A percentile compares a stretch with the other conserved stretches of the same genome.
Conservation (phyloP, 1,139 yeast species). For the Wickerhamomyces sp. region DNA sequence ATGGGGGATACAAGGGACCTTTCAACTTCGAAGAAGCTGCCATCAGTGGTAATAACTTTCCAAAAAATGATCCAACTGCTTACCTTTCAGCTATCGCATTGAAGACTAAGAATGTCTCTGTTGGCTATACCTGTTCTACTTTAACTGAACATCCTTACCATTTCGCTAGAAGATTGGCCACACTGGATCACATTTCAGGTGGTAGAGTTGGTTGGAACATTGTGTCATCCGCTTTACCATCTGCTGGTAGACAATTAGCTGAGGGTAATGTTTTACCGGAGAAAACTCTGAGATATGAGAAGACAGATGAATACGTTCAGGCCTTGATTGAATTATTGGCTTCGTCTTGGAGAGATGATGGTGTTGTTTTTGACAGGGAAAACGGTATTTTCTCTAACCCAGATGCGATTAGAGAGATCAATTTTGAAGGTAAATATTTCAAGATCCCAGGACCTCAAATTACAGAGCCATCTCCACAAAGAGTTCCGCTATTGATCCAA, state of each 20-base stretch:
- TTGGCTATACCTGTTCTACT: constrained; percentile 41
- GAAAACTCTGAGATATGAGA: constrained; percentile 37
- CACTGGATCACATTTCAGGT: constrained; percentile 37
- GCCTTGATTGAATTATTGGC: constrained; percentile 37
- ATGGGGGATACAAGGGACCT: constrained; percentile 40
- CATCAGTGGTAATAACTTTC: constrained; percentile 37
- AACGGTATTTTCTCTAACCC: constrained; percentile 37
- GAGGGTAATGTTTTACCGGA: constrained; percentile 34
- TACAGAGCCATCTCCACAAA: constrained; percentile 40
- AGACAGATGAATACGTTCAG: constrained; percentile 40
- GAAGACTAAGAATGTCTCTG: constrained; percentile 35
- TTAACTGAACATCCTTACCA: constrained; percentile 41
- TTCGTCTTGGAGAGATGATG: constrained; percentile 45
- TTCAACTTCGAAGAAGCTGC: constrained; percentile 34
- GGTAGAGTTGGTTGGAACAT: constrained; percentile 47
- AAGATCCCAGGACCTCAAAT: constrained; percentile 42
- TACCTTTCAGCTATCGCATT: constrained; percentile 38
- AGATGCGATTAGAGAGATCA: constrained; percentile 36
- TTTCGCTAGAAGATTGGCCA: constrained; percentile 39
- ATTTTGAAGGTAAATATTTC: constrained; percentile 37
- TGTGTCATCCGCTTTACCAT: constrained; percentile 38
- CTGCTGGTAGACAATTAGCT: constrained; percentile 37
- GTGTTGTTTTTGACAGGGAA: constrained; percentile 32
- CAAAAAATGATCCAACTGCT: constrained; percentile 38
- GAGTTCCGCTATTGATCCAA: constrained; percentile 42